These are phyloP conservation scores for Coemansia sp. DNA, from an alignment of 192 early-diverging fungal species.

Conservation along the genomic window DNA sequence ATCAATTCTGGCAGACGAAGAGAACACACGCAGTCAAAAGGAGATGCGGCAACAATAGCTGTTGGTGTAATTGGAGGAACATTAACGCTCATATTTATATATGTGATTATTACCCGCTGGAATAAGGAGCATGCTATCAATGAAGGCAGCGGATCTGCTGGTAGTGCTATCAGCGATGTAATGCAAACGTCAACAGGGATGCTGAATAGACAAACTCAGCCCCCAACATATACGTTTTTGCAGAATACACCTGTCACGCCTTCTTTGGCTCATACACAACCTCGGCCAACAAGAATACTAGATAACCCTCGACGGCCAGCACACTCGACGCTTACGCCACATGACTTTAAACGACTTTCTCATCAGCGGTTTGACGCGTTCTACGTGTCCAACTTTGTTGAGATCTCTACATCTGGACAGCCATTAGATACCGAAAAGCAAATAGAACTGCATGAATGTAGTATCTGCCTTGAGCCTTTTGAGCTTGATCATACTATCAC, in stretches of 20 bases:
- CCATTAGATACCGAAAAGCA: not conserved
- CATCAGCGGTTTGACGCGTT: not conserved
- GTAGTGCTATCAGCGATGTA: not conserved
- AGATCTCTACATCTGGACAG: not conserved
- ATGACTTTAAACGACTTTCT: not conserved
- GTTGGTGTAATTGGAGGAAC: not conserved
- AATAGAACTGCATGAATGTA: slow-evolving; percentile 2
- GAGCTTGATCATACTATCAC: not conserved
- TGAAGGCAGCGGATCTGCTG: not conserved
- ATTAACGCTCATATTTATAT: not conserved
- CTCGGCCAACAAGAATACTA: not conserved
- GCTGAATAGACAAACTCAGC: not conserved
- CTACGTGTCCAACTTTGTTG: not conserved
- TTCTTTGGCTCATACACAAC: not conserved
- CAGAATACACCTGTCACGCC: not conserved
- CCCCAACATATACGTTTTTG: not conserved
- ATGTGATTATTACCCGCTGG: not conserved
- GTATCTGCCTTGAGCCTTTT: slow-evolving; percentile 10
- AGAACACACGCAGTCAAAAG: no score
- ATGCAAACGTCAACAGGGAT: not conserved
- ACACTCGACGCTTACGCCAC: not conserved
- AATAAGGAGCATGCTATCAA: not conserved
- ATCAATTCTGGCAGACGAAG: no score
- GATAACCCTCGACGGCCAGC: not conserved
- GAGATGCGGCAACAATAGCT: not conserved